Evolutionary conservation across 257 asterid species (phyloP).

Genomic region (Datura wrightii): DNA sequence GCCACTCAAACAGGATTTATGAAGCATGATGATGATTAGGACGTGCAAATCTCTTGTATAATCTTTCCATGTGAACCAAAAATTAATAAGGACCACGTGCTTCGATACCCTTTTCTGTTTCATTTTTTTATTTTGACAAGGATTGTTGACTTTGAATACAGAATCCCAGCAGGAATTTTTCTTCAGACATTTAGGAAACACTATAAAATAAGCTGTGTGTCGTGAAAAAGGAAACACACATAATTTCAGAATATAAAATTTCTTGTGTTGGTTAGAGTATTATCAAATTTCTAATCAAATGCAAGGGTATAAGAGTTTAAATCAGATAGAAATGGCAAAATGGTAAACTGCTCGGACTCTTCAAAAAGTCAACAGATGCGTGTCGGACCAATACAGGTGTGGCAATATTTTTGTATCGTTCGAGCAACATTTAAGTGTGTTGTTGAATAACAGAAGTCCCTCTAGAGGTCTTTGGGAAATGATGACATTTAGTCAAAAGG

Average conservation of each 20-base stretch:
- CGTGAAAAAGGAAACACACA: constrained; percentile 20
- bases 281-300: neutral
- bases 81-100: constrained; percentile 37
- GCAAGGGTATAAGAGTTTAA: neutral
- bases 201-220: constrained; percentile 7
- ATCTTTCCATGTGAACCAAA: constrained; percentile 42
- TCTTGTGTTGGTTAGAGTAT: neutral
- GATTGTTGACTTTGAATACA: neutral
- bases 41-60: constrained; percentile 28
- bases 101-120: neutral
- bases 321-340: neutral
- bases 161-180: neutral
- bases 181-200: neutral
- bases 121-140: neutral
- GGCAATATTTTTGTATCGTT: neutral
- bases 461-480: neutral
- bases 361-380: neutral
- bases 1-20: constrained; percentile 34
- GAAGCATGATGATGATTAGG: constrained; percentile 37
- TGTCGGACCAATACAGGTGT: neutral
- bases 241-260: constrained; percentile 38
- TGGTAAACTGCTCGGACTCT: neutral
- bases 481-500: constrained; percentile 12
- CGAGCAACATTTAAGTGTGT: neutral
- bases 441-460: neutral